Conservation (phyloP, 1,284 basidiomycete genomes). For the Moesziomyces globuligerus region DNA sequence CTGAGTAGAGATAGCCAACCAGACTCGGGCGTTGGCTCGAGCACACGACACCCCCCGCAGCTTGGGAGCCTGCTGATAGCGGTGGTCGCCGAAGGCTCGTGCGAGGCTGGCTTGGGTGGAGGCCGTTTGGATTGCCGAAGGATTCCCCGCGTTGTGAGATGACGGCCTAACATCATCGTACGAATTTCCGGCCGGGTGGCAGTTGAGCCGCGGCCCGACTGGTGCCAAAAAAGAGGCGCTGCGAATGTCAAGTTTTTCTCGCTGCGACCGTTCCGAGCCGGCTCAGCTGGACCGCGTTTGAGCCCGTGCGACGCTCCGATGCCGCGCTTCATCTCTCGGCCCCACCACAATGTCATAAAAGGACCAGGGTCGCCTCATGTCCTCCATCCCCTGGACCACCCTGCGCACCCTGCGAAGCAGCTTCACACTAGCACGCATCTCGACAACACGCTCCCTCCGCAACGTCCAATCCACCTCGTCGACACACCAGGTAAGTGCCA, state of each 20-base stretch:
- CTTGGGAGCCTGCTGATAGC: not conserved
- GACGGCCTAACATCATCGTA: constrained; percentile 7
- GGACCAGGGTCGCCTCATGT: constrained; percentile 7
- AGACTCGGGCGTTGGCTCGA: not conserved
- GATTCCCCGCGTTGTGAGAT: not conserved
- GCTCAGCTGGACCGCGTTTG: too few species aligned
- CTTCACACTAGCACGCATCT: constrained; percentile 3
- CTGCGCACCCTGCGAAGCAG: constrained; percentile 2
- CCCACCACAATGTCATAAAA: constrained; percentile 3
- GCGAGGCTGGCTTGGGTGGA: too few species aligned
- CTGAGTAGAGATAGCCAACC: not conserved
- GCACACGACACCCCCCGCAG: not conserved
- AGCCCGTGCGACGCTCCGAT: too few species aligned
- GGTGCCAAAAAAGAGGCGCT: constrained; percentile 1
- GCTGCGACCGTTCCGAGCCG: too few species aligned
- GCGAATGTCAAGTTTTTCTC: not conserved
- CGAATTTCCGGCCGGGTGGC: constrained; percentile 2
- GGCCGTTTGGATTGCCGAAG: constrained; percentile 12
- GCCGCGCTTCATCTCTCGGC: constrained; percentile 25
- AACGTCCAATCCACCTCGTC: not conserved
- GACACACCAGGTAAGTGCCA: constrained; percentile 2
- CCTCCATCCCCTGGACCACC: not conserved
- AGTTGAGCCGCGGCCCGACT: constrained; percentile 17
- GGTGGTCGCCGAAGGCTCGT: too few species aligned
- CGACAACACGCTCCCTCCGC: not conserved